Evolutionary conservation across 1,139 yeast species (phyloP), one percentile per base, ranked within the genome.

Genomic region (Diutina scorzettiae): DNA sequence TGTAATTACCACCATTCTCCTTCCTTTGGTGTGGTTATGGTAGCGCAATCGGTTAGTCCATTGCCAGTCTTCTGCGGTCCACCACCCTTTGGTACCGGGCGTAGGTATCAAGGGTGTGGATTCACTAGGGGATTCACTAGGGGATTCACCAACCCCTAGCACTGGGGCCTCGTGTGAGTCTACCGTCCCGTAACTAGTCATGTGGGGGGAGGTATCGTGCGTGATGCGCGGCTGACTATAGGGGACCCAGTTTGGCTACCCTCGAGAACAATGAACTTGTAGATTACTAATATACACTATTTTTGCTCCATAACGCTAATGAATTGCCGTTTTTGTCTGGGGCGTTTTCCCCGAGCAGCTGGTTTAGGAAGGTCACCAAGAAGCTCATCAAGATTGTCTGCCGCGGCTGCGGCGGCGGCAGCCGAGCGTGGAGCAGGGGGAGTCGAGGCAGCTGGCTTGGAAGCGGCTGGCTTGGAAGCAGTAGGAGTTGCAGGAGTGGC

Each of bases 251-350:
- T n/a, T n/a, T n/a, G n/a, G n/a, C n/a, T n/a, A n/a, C n/a, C n/a
- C n/a, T n/a, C n/a, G n/a, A n/a, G n/a, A n/a, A n/a, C n/a, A n/a
- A n/a, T n/a, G n/a, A n/a, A n/a, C n/a, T n/a, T n/a, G n/a, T n/a
- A n/a, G n/a, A n/a, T n/a, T n/a, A n/a, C n/a, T 23, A 9, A 9
- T 23, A 23, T 9, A 23, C 9, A 12, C 33, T 30, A 30, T 17
- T 30, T 30, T 27, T 27, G 30, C 28, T 34, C 39, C 39, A 34
- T 34, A 11, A 34, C 39, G 19, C 28, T 34, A 12, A 34, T 23
- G 39, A 6, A 21, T 9, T 23, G 39, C n/a, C 39, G 39, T n/a
- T 21, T 34, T 23, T 23, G 18, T 23, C 39, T 16, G 5, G 27
- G 12, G 17, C 28, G 27, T 19, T 34, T 34, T 19, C 28, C 28